Evolutionary conservation across 805 yeast species (phyloP).

Genomic region (Yarrowia sp.): DNA sequence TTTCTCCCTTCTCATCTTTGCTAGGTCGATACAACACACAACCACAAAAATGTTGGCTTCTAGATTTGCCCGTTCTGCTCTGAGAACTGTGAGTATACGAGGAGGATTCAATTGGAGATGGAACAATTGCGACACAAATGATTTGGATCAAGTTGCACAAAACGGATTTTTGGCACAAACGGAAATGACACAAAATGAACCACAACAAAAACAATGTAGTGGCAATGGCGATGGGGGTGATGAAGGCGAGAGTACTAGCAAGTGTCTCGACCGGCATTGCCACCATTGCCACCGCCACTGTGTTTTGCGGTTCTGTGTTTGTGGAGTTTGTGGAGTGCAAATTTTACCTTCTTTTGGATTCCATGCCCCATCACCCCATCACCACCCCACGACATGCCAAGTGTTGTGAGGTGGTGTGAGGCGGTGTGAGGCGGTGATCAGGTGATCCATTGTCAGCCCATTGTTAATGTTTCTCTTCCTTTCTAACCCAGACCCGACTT

Average conservation of each 20-base stretch:
- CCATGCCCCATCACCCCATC: no score
- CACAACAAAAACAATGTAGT: neutral
- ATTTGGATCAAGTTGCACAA: neutral
- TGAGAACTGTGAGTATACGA: conserved; percentile 34
- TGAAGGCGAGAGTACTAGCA: no score
- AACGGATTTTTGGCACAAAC: neutral
- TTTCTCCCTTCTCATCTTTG: conserved; percentile 21
- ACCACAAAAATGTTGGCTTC: conserved; percentile 42
- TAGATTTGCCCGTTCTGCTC: conserved; percentile 42
- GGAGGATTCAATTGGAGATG: neutral
- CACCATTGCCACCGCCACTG: neutral
- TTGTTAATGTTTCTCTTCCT: neutral
- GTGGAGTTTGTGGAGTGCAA: no score
- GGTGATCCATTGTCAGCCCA: neutral
- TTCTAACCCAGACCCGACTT: conserved; percentile 24
- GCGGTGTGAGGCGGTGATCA: no score
- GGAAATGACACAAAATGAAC: neutral
- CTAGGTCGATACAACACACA: conserved; percentile 18
- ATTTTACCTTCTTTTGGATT: no score
- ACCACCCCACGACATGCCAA: neutral
- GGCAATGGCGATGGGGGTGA: no score
- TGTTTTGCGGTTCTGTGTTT: neutral
- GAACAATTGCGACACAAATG: neutral
- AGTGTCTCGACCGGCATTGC: no score
- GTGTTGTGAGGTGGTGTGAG: no score